These are phyloP conservation scores for Aspergillus terreus DNA, from an alignment of 2,329 filamentous ascomycete genomes.

Conservation along the genomic window DNA sequence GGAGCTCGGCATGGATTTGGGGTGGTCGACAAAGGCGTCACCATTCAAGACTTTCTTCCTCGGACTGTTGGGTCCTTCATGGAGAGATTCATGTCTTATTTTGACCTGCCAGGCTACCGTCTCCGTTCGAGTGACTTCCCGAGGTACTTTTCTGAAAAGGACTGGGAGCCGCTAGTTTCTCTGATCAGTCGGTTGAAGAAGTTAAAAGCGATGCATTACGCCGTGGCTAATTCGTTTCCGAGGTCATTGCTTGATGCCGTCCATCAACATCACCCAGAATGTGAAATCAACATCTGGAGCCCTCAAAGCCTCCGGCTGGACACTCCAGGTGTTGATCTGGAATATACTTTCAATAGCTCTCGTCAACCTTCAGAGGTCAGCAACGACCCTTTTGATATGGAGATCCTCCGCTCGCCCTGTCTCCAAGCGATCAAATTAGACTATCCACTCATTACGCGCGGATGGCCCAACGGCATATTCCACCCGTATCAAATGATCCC, in stretches of 20 bases:
- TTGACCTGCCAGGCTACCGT: not conserved
- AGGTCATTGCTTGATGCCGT: not conserved
- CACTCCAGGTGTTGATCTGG: no score
- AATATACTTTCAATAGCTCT: no score
- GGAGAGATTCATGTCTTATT: not conserved
- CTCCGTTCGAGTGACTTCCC: not conserved
- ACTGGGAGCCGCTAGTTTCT: not conserved
- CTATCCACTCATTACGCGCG: not conserved
- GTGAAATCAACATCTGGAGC: slow-evolving; percentile 2
- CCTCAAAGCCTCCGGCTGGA: slow-evolving; percentile 1
- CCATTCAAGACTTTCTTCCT: not conserved
- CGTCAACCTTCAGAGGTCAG: no score
- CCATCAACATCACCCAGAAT: slow-evolving; percentile 1
- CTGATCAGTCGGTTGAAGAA: no score
- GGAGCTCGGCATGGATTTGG: no score
- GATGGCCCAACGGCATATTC: not conserved
- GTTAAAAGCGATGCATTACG: not conserved
- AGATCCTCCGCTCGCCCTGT: not conserved
- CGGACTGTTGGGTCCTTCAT: not conserved
- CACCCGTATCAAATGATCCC: no score
- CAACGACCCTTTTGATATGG: not conserved
- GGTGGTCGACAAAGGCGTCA: not conserved
- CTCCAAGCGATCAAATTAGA: not conserved
- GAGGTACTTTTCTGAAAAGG: not conserved
- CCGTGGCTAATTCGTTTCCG: not conserved